Percentiles rank a stretch among this genome's conserved stretches.
Evolutionary conservation across 1,284 basidiomycete genomes (phyloP).

Genomic region (Boletus holoroseus): DNA sequence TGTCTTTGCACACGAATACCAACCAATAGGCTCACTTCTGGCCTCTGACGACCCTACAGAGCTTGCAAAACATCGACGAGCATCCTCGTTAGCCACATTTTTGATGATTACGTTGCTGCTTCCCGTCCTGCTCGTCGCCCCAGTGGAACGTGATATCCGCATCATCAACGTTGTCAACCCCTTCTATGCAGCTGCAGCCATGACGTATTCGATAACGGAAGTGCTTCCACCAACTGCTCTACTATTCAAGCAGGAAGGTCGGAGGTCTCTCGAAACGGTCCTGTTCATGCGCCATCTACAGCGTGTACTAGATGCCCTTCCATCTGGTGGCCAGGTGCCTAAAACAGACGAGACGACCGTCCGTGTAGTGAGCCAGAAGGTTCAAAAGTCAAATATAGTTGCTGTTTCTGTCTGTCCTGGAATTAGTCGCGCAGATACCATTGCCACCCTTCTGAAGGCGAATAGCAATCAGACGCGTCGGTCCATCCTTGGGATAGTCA

Average conservation of each 20-base stretch:
- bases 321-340: conserved; percentile 51
- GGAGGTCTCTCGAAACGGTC: conserved; percentile 56
- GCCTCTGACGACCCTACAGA: conserved; percentile 21
- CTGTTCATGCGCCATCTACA: conserved; percentile 70
- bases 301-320: conserved; percentile 71
- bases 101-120: conserved; percentile 72
- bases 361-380: conserved; percentile 44
- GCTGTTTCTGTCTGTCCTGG: conserved; percentile 69
- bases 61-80: conserved; percentile 39
- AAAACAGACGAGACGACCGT: conserved; percentile 44
- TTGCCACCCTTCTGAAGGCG: conserved; percentile 53
- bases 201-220: conserved; percentile 37
- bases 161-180: conserved; percentile 78
- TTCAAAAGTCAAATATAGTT: conserved; percentile 65
- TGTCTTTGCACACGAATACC: conserved; percentile 69
- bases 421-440: conserved; percentile 60
- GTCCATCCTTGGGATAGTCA: conserved; percentile 40
- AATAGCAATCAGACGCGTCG: conserved; percentile 33
- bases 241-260: conserved; percentile 55
- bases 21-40: conserved; percentile 51
- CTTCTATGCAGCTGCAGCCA: conserved; percentile 72
- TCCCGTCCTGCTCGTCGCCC: conserved; percentile 71
- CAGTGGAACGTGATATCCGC: conserved; percentile 77
- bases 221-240: conserved; percentile 29
- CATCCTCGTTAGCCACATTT: conserved; percentile 63